Percentiles rank a stretch among this genome's conserved stretches.
phyloP scores from a whole-genome alignment of 306 rosid genomes.

The Quercus rubra region DNA sequence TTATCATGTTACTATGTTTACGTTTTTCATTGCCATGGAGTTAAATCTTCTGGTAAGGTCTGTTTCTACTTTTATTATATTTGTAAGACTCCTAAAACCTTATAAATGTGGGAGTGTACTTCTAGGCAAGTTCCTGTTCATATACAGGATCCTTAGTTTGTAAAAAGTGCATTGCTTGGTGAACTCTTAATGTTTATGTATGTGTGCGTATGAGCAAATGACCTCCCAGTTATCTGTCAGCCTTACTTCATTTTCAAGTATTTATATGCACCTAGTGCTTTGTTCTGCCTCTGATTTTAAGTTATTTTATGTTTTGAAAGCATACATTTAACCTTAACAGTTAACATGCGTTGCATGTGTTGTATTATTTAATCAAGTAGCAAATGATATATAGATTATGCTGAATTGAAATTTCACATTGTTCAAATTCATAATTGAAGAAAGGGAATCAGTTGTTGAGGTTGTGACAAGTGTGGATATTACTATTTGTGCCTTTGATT shows the following conservation, averaged over 20 bases:
- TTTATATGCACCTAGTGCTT: neutral
- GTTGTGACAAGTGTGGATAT: neutral
- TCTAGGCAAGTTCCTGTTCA: constrained; percentile 33
- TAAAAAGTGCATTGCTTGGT: constrained; percentile 41
- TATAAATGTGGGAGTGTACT: constrained; percentile 21
- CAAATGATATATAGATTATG: neutral
- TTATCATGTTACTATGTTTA: constrained; percentile 20
- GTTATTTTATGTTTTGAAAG: constrained; percentile 10
- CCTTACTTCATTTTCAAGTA: constrained; percentile 1
- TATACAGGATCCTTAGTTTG: constrained; percentile 34
- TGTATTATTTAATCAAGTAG: neutral
- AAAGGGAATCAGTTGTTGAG: neutral
- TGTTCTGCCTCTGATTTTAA: no score
- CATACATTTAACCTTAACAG: neutral
- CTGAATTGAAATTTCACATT: neutral
- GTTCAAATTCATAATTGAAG: neutral
- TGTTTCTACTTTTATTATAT: constrained; percentile 25
- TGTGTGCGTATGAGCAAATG: constrained; percentile 22
- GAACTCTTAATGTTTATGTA: constrained; percentile 16
- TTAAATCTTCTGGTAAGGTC: constrained; percentile 31
- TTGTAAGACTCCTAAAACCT: constrained; percentile 24
- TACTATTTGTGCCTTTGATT: constrained; percentile 10
- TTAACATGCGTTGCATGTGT: neutral
- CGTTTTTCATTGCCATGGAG: constrained; percentile 24
- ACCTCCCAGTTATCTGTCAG: constrained; percentile 13